phyloP scores from a whole-genome alignment of 768 basidiomycete genomes.

The Mycena epipterygia region DNA sequence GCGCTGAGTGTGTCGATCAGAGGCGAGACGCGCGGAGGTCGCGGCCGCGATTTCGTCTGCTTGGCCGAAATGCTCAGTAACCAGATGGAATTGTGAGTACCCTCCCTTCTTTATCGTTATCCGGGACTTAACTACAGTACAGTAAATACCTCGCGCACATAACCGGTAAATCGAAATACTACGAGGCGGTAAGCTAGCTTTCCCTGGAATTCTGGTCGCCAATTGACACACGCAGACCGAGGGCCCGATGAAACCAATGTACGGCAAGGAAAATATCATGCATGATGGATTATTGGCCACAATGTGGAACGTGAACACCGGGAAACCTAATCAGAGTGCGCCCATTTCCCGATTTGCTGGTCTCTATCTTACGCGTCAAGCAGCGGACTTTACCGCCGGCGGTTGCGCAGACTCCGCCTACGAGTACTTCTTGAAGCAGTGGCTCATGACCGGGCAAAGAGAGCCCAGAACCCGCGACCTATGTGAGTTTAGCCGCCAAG shows the following conservation, averaged over 20 bases:
- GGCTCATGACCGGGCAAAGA: slow-evolving; percentile 66
- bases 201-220: not conserved
- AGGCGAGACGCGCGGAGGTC: slow-evolving; percentile 5
- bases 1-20: not conserved
- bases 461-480: slow-evolving; percentile 67
- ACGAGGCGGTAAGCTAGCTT: slow-evolving; percentile 38
- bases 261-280: slow-evolving; percentile 39
- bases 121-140: not conserved
- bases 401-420: slow-evolving; percentile 76
- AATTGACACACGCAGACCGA: slow-evolving; percentile 37
- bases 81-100: slow-evolving; percentile 59
- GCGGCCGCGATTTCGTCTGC: slow-evolving; percentile 15
- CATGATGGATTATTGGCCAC: slow-evolving; percentile 32
- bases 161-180: slow-evolving; percentile 58
- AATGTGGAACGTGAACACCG: slow-evolving; percentile 29
- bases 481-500: slow-evolving; percentile 60
- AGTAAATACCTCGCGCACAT: slow-evolving; percentile 65
- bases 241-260: slow-evolving; percentile 43
- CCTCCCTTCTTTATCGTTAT: not conserved
- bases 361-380: not conserved
- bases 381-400: slow-evolving; percentile 64
- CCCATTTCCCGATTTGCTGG: not conserved
- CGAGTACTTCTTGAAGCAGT: slow-evolving; percentile 80
- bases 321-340: slow-evolving; percentile 20
- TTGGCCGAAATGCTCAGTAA: slow-evolving; percentile 61